phyloP scores from a whole-genome alignment of 208 protist species.

The Trypanosoma scelopori region DNA sequence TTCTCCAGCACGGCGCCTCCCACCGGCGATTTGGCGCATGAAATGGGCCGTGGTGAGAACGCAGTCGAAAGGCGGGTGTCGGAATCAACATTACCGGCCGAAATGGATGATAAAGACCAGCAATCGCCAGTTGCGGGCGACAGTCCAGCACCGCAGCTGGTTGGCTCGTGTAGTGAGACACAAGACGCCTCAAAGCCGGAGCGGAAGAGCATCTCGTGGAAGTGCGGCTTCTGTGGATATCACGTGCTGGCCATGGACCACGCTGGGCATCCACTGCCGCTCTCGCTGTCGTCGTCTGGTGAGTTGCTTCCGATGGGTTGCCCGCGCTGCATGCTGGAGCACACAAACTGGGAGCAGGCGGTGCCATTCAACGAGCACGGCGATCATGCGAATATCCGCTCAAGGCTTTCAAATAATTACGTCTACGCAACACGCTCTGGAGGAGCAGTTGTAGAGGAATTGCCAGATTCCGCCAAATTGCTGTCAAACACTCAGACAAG shows the following conservation, averaged over 20 bases:
- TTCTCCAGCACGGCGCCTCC: neutral
- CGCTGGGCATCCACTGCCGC: constrained; percentile 60
- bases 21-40: neutral
- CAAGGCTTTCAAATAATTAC: constrained; percentile 73
- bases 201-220: constrained; percentile 58
- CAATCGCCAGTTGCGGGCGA: too few species aligned
- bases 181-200: neutral
- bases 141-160: neutral
- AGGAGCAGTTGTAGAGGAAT: neutral
- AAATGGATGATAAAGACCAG: neutral
- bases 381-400: constrained; percentile 76
- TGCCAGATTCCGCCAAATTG: neutral
- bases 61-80: neutral
- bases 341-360: constrained; percentile 68
- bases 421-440: constrained; percentile 9
- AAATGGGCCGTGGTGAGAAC: neutral
- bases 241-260: constrained; percentile 83
- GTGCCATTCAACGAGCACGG: constrained; percentile 73
- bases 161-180: constrained; percentile 1
- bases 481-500: neutral
- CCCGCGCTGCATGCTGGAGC: constrained; percentile 66
- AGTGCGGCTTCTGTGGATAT: constrained; percentile 81
- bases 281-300: constrained; percentile 67
- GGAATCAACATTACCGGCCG: neutral
- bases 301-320: constrained; percentile 71